Percentiles rank a stretch among this genome's conserved stretches.
phyloP scores from a whole-genome alignment of 352 stramenopile species.

The Globisporangium echinulatum region DNA sequence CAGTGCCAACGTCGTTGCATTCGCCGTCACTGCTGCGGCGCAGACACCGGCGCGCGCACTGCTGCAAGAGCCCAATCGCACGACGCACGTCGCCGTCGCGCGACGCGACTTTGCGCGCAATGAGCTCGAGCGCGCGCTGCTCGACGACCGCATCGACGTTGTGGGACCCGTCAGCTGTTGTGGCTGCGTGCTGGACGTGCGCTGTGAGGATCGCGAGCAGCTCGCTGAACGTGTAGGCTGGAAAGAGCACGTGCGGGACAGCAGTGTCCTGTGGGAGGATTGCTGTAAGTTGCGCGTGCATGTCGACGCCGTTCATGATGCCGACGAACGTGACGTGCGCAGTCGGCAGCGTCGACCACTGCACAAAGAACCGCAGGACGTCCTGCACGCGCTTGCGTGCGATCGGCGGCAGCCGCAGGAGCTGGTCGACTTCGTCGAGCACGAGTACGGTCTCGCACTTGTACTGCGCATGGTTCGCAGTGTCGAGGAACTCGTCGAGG shows the following conservation, averaged over 20 bases:
- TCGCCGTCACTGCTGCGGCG: slow-evolving; percentile 11
- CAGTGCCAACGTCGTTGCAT: background rate
- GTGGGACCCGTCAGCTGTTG: background rate
- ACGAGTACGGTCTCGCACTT: slow-evolving; percentile 28
- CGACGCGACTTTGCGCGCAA: slow-evolving; percentile 58
- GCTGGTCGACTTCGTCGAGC: slow-evolving; percentile 62
- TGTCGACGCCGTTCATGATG: slow-evolving; percentile 74
- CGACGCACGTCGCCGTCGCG: slow-evolving; percentile 61
- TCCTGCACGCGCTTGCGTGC: slow-evolving; percentile 40
- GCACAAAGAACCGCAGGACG: slow-evolving; percentile 51
- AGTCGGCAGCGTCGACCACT: slow-evolving; percentile 36
- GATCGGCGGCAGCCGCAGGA: slow-evolving; percentile 36
- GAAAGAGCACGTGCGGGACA: slow-evolving; percentile 46
- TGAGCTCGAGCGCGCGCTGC: slow-evolving; percentile 43
- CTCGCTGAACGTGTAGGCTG: slow-evolving; percentile 47
- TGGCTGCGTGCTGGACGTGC: slow-evolving; percentile 23
- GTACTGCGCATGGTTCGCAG: background rate
- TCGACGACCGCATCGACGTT: slow-evolving; percentile 22
- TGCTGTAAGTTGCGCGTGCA: slow-evolving; percentile 45
- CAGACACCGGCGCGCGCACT: slow-evolving; percentile 37
- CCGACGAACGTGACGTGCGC: slow-evolving; percentile 42
- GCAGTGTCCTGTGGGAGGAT: slow-evolving; percentile 23
- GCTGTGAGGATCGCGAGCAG: slow-evolving; percentile 39
- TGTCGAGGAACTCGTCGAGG: slow-evolving; percentile 42
- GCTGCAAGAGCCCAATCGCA: slow-evolving; percentile 52